A percentile compares a stretch with the other conserved stretches of the same genome.
phyloP scores from a whole-genome alignment of 2,329 filamentous ascomycete genomes.

The Aspergillus awamori region DNA sequence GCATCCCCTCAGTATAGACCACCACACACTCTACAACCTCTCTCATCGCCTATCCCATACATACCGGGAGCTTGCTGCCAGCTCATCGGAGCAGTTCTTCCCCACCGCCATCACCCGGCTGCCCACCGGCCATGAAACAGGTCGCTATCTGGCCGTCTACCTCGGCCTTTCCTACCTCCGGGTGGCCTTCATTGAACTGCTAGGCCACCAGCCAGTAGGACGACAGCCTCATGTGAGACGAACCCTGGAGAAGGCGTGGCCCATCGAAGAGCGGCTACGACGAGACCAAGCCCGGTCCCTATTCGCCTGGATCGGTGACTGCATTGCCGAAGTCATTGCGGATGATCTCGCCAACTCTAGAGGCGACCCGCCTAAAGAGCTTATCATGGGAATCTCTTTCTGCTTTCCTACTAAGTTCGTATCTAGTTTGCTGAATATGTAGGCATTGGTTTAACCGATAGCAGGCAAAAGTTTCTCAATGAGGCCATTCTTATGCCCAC shows the following conservation, averaged over 20 bases:
- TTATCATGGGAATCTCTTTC: conserved; percentile 47
- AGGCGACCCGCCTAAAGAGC: conserved; percentile 34
- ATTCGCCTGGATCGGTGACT: conserved; percentile 74
- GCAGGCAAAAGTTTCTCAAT: conserved; percentile 50
- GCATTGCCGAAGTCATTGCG: conserved; percentile 71
- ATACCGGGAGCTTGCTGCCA: conserved; percentile 41
- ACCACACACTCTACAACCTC: conserved; percentile 37
- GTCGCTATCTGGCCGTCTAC: conserved; percentile 57
- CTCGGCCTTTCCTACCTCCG: conserved; percentile 56
- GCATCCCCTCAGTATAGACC: conserved; percentile 33
- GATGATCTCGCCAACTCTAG: conserved; percentile 44
- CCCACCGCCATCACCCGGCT: conserved; percentile 46
- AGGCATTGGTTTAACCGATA: neutral
- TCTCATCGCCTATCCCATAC: conserved; percentile 41
- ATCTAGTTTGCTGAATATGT: too few species aligned
- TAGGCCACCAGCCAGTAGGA: conserved; percentile 40
- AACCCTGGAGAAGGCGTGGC: conserved; percentile 71
- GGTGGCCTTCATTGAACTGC: conserved; percentile 56
- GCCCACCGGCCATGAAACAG: conserved; percentile 54
- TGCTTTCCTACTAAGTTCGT: conserved; percentile 48
- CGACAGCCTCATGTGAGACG: conserved; percentile 56
- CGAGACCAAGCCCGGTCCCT: conserved; percentile 69
- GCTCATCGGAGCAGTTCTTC: conserved; percentile 46
- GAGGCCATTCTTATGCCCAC: conserved; percentile 57
- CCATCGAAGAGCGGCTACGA: conserved; percentile 73